These are phyloP conservation scores for Colletotrichum filicis DNA, from an alignment of 2,329 filamentous ascomycete species.

Conservation along the genomic window DNA sequence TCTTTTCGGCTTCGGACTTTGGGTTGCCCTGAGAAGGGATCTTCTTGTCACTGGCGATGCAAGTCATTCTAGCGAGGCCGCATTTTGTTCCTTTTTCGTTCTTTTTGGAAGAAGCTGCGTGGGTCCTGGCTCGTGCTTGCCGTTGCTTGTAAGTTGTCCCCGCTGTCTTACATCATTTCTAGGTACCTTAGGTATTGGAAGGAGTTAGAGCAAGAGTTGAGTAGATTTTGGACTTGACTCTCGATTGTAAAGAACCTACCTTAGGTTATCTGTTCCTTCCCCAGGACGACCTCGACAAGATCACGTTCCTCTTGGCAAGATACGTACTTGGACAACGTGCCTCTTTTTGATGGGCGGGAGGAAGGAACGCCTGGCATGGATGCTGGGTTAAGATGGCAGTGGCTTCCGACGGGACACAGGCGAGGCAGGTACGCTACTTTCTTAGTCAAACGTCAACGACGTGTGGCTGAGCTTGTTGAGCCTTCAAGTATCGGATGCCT, in stretches of 20 bases:
- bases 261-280: too few species aligned
- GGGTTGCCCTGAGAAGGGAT: background rate
- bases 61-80: conserved; percentile 8
- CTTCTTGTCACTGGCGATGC: conserved; percentile 8
- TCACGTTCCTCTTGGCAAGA: background rate
- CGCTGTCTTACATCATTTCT: background rate
- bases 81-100: background rate
- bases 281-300: background rate
- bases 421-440: background rate
- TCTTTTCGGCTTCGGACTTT: background rate
- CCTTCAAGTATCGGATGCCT: background rate
- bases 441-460: background rate
- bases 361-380: background rate
- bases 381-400: background rate
- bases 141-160: background rate
- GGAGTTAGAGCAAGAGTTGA: background rate
- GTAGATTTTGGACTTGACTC: background rate
- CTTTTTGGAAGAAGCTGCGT: conserved; percentile 5
- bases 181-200: background rate
- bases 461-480: conserved; percentile 19
- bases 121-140: background rate
- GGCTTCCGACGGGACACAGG: background rate
- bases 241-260: too few species aligned
- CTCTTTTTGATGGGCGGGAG: background rate
- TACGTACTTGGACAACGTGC: background rate